These are phyloP conservation scores for Arabidopsis lyrata DNA, from an alignment of 441 rosid species.

Conservation along the genomic window DNA sequence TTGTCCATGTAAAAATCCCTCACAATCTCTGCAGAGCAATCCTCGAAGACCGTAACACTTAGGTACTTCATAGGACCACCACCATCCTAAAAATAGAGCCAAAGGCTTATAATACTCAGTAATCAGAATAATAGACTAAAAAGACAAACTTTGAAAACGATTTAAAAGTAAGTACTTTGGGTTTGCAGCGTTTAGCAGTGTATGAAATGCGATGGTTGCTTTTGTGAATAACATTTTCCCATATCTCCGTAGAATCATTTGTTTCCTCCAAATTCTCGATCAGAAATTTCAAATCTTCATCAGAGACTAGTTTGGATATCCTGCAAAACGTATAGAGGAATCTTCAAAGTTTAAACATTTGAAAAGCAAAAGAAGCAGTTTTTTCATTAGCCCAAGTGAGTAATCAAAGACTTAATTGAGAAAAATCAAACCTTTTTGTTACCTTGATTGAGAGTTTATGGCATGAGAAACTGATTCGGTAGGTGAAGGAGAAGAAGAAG, in stretches of 20 bases:
- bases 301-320: conserved; percentile 55
- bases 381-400: not conserved
- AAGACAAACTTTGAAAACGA: not conserved
- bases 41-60: conserved; percentile 78
- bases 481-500: conserved; percentile 37
- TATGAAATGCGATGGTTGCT: conserved; percentile 61
- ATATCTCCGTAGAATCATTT: conserved; percentile 48
- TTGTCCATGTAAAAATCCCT: conserved; percentile 92
- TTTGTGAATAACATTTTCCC: conserved; percentile 71
- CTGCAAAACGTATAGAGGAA: conserved; percentile 50
- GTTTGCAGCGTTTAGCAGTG: conserved; percentile 74
- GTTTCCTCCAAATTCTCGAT: conserved; percentile 59
- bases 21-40: conserved; percentile 63
- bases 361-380: conserved; percentile 2
- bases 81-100: conserved; percentile 62
- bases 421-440: conserved; percentile 7
- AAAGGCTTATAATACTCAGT: conserved; percentile 1
- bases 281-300: conserved; percentile 64
- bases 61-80: conserved; percentile 80
- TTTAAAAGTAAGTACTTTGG: conserved; percentile 51
- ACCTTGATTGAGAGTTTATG: conserved; percentile 45
- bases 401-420: not conserved
- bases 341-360: conserved; percentile 6
- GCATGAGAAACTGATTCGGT: conserved; percentile 37
- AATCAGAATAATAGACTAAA: not conserved